These are phyloP conservation scores for Penicillium turbatum DNA, from an alignment of 495 filamentous ascomycete species.

Conservation along the genomic window DNA sequence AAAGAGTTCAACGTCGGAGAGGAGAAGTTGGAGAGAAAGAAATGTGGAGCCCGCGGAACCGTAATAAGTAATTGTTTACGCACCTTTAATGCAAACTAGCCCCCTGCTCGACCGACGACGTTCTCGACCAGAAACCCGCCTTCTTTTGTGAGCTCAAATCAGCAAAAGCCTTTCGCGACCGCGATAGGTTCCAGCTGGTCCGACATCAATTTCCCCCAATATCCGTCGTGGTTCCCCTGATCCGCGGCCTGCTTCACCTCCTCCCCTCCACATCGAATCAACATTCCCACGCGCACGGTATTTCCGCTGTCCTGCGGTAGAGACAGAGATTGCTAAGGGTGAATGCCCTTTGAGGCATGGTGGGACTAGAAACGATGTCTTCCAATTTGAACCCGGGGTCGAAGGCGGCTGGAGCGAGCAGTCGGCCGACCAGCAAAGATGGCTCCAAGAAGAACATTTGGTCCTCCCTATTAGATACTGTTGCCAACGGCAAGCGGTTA, in stretches of 20 bases:
- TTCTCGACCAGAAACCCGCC: background rate
- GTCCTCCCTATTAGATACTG: conserved; percentile 87
- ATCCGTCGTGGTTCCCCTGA: conserved; percentile 23
- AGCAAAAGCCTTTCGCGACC: background rate
- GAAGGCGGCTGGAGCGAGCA: conserved; percentile 35
- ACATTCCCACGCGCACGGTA: conserved; percentile 7
- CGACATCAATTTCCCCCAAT: background rate
- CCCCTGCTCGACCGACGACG: conserved; percentile 15
- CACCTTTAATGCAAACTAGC: conserved; percentile 5
- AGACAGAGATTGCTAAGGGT: conserved; percentile 29
- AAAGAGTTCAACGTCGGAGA: background rate
- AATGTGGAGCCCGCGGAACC: conserved; percentile 29
- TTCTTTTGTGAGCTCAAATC: background rate
- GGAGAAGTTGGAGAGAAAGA: conserved; percentile 20
- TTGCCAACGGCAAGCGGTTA: conserved; percentile 83
- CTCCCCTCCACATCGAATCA: conserved; percentile 1
- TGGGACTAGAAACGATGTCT: conserved; percentile 42
- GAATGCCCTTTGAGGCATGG: conserved; percentile 34
- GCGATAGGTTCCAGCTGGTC: background rate
- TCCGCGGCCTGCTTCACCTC: conserved; percentile 8
- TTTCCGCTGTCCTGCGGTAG: conserved; percentile 2
- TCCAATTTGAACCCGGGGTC: conserved; percentile 38
- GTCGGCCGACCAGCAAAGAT: conserved; percentile 61
- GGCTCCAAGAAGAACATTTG: conserved; percentile 85
- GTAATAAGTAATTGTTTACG: conserved; percentile 33